A percentile compares a stretch with the other conserved stretches of the same genome.
These are phyloP conservation scores for Simplicillium sp. DNA, from an alignment of 2,329 filamentous ascomycete species.

Conservation along the genomic window DNA sequence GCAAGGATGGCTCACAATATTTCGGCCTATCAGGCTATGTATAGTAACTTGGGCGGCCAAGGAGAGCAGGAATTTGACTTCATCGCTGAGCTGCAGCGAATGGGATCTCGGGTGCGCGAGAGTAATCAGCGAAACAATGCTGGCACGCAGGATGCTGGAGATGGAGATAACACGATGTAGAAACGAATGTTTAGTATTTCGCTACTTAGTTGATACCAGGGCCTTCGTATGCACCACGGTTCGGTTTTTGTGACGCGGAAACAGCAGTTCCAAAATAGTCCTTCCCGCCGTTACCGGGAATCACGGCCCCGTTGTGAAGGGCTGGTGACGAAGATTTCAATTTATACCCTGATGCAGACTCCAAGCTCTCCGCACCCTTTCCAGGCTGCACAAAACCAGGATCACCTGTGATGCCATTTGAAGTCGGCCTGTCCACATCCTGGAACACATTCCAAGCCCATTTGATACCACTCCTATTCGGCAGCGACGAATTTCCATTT, in stretches of 20 bases:
- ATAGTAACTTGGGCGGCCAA: background rate
- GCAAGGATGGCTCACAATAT: background rate
- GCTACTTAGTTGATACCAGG: conserved; percentile 2
- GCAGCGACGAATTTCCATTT: conserved; percentile 10
- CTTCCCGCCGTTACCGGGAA: conserved; percentile 10
- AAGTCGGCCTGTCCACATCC: conserved; percentile 6
- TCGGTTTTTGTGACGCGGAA: conserved; percentile 8
- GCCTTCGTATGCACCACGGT: conserved; percentile 13
- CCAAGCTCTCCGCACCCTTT: conserved; percentile 1
- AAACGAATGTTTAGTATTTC: too few relatives aligned
- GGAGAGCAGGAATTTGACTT: conserved; percentile 4
- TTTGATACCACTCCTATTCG: conserved; percentile 7
- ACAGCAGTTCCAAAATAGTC: conserved; percentile 13
- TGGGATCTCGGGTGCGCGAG: conserved; percentile 6
- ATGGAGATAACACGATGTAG: too few relatives aligned
- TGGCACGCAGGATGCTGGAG: background rate
- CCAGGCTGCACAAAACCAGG: conserved; percentile 10
- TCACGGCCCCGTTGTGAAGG: conserved; percentile 7
- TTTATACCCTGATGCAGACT: conserved; percentile 9
- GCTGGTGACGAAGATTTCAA: conserved; percentile 10
- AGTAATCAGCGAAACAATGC: background rate
- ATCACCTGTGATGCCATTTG: conserved; percentile 10
- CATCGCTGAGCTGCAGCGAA: conserved; percentile 6
- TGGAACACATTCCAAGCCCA: conserved; percentile 15
- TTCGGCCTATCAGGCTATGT: background rate